Evolutionary conservation across 2,329 filamentous ascomycete species (phyloP).

Genomic region (Graphilbum sp.): DNA sequence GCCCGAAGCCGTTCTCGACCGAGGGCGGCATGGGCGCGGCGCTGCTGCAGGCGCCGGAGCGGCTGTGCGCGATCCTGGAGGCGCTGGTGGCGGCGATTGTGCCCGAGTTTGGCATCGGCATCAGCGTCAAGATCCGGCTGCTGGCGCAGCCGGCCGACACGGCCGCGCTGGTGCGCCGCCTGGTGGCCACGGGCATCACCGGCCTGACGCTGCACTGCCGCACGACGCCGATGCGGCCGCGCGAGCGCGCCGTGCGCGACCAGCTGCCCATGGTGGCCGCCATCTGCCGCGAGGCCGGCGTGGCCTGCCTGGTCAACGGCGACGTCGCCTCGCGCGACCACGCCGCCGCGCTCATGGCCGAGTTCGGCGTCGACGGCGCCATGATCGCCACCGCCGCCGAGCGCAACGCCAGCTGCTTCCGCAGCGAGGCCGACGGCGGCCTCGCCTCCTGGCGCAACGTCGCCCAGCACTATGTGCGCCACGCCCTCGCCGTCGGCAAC

Average conservation of each 20-base stretch:
- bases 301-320: slow-evolving; percentile 91
- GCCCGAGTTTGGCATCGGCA: slow-evolving; percentile 68
- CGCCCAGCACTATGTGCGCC: slow-evolving; percentile 57
- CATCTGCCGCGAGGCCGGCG: slow-evolving; percentile 67
- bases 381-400: slow-evolving; percentile 96
- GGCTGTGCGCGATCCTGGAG: slow-evolving; percentile 66
- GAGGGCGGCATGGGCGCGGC: slow-evolving; percentile 91
- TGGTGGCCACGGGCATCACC: slow-evolving; percentile 79
- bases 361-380: slow-evolving; percentile 79
- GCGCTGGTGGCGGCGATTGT: slow-evolving; percentile 67
- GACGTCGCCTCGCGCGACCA: slow-evolving; percentile 67
- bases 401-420: slow-evolving; percentile 79
- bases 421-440: slow-evolving; percentile 50
- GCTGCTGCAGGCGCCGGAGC: slow-evolving; percentile 69
- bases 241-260: slow-evolving; percentile 71
- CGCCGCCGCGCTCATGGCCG: slow-evolving; percentile 50
- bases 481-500: slow-evolving; percentile 64
- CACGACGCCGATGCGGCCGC: slow-evolving; percentile 85
- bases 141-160: slow-evolving; percentile 64
- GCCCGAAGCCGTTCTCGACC: slow-evolving; percentile 92
- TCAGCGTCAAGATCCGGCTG: slow-evolving; percentile 92
- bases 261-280: slow-evolving; percentile 72
- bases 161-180: slow-evolving; percentile 55
- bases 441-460: slow-evolving; percentile 60
- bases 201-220: slow-evolving; percentile 90